These are phyloP conservation scores for Sextonia rubra DNA, from an alignment of 164 flowering plant species.

Conservation along the genomic window DNA sequence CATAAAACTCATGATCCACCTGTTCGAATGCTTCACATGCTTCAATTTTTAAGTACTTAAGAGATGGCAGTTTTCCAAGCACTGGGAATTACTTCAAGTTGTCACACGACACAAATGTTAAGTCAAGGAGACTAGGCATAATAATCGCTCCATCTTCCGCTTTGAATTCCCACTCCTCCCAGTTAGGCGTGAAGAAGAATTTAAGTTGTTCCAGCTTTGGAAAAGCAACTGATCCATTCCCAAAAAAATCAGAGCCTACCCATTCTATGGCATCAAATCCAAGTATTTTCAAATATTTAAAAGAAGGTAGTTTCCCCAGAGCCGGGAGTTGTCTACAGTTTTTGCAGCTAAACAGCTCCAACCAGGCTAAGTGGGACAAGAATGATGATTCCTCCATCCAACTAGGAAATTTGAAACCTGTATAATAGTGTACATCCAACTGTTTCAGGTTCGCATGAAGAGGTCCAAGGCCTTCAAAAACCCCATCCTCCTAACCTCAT, in stretches of 20 bases:
- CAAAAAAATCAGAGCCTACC: not conserved
- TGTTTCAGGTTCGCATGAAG: not conserved
- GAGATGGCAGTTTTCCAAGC: slow-evolving; percentile 5
- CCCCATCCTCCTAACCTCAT: not conserved
- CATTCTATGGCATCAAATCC: not conserved
- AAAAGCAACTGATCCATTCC: not conserved
- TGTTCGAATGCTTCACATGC: slow-evolving; percentile 3
- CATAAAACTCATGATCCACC: slow-evolving; percentile 6
- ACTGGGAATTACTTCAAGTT: slow-evolving; percentile 7
- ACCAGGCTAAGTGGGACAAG: not conserved
- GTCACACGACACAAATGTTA: not conserved
- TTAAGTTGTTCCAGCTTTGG: slow-evolving; percentile 1
- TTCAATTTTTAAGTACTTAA: slow-evolving; percentile 1
- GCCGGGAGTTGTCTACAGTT: not conserved
- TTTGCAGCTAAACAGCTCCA: not conserved
- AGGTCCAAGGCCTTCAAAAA: not conserved
- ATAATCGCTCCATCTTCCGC: not conserved
- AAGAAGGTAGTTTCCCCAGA: slow-evolving; percentile 5
- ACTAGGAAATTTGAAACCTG: not conserved
- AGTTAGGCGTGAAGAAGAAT: not conserved
- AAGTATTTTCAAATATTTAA: slow-evolving; percentile 1
- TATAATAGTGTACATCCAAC: not conserved
- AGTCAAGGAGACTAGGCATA: not conserved
- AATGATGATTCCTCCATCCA: slow-evolving; percentile 7
- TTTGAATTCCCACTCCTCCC: not conserved